Evolutionary conservation across 2,329 filamentous ascomycete genomes (phyloP), one percentile per base, ranked within the genome.

Genomic region (Apiospora rasikravindrae): DNA sequence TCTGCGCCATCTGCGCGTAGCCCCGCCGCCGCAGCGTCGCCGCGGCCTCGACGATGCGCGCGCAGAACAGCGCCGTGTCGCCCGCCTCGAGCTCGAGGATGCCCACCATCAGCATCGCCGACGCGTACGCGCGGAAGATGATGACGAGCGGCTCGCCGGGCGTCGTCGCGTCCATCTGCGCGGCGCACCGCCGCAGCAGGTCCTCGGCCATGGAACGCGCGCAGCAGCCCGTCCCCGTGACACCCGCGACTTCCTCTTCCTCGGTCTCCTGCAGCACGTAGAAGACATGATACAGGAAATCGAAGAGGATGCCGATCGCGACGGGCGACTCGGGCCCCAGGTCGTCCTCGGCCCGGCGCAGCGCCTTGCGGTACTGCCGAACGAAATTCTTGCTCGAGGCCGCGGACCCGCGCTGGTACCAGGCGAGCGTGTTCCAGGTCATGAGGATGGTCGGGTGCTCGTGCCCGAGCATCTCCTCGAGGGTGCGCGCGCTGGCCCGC

Each of bases 401-500:
- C 1, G 33, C 33, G 33, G 57, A 40, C 7, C 53, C 57, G 33
- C 57, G 57, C 33, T 64, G 57, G 57, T 64, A 64, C 57, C 57
- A 64, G 8, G 57, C 57, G 19, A 64, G 57, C 19, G 57, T 64
- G 57, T 64, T 64, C 57, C 57, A 64, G 33, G 57, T 40, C 57
- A 64, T 64, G 33, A 64, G 57, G 29, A 64, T 40, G 57, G 57
- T 64, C 8, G 57, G 57, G 57, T 64, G 57, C 19, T 64, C 57
- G 33, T 22, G 57, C 3, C 57, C 57, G 19, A 64, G 57, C 19
- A 64, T 64, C 57, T 64, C 57, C 57, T 64, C 57, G 57, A 64
- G 57, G 57, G 29, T 64, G 33, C 33, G 29, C 19, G 57, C 57
- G 57, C 57, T 64, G 57, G 57, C 57, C 7, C 33, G 57, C 33